These are phyloP conservation scores for Colletotrichum lentis DNA, from an alignment of 2,329 filamentous ascomycete genomes.

Conservation along the genomic window DNA sequence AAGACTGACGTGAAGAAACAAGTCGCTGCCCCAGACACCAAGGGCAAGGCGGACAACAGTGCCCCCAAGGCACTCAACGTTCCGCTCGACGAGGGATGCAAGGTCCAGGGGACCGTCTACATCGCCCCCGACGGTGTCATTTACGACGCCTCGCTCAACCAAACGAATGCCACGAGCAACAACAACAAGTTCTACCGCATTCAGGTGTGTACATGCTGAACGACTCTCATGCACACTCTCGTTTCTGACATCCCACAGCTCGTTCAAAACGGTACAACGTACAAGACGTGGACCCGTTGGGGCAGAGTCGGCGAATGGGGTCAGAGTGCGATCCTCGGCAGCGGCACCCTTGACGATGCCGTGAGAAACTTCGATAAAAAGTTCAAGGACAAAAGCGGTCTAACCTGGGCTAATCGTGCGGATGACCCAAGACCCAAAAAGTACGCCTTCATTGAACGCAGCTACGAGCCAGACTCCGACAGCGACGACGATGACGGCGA, in stretches of 20 bases:
- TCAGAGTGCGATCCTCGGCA: constrained; percentile 55
- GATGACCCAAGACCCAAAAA: constrained; percentile 69
- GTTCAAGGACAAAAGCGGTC: constrained; percentile 69
- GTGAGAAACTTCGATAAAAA: constrained; percentile 65
- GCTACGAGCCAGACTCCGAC: constrained; percentile 72
- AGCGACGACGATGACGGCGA: constrained; percentile 50
- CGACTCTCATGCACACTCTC: constrained; percentile 14
- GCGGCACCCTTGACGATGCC: constrained; percentile 54
- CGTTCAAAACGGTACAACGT: constrained; percentile 45
- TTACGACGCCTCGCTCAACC: constrained; percentile 81
- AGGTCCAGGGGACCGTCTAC: constrained; percentile 62
- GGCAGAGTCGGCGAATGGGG: constrained; percentile 75
- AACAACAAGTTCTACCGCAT: constrained; percentile 86
- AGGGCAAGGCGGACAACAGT: neutral
- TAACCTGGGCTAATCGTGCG: constrained; percentile 62
- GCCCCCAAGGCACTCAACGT: constrained; percentile 56
- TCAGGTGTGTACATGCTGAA: constrained; percentile 58
- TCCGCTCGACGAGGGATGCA: constrained; percentile 59
- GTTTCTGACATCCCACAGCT: constrained; percentile 20
- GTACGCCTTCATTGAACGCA: constrained; percentile 83
- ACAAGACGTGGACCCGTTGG: constrained; percentile 78
- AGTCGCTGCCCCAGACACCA: constrained; percentile 47
- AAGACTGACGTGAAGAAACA: constrained; percentile 46
- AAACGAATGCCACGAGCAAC: constrained; percentile 75
- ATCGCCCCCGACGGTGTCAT: constrained; percentile 72